A percentile compares a stretch with the other conserved stretches of the same genome.
Evolutionary conservation across 805 yeast genomes (phyloP).

Genomic region (Blastobotrys mokoenaii): DNA sequence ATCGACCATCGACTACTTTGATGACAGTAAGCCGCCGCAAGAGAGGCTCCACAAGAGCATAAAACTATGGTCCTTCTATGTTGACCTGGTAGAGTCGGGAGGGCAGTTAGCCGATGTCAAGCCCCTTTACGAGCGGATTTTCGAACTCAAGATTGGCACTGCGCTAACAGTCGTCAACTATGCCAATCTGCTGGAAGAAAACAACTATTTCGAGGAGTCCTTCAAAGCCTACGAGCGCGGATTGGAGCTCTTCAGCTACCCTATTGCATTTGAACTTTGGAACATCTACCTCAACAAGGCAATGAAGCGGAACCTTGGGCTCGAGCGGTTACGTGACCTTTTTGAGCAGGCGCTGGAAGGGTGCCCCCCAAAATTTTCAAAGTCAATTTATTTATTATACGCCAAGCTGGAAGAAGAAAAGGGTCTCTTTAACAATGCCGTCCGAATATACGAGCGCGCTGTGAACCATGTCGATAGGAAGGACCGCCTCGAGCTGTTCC

Average conservation of each 20-base stretch:
- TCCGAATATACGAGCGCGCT: slow-evolving; percentile 40
- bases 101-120: slow-evolving; percentile 31
- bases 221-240: slow-evolving; percentile 64
- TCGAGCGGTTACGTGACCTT: slow-evolving; percentile 58
- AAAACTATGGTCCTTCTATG: slow-evolving; percentile 63
- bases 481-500: slow-evolving; percentile 35
- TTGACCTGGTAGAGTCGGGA: slow-evolving; percentile 49
- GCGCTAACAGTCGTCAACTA: slow-evolving; percentile 59
- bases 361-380: slow-evolving; percentile 42
- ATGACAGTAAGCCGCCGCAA: slow-evolving; percentile 44
- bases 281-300: slow-evolving; percentile 52
- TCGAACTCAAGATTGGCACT: slow-evolving; percentile 57
- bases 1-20: slow-evolving; percentile 31
- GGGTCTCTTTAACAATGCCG: slow-evolving; percentile 45
- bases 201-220: slow-evolving; percentile 39
- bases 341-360: slow-evolving; percentile 58
- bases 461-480: slow-evolving; percentile 25
- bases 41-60: slow-evolving; percentile 50
- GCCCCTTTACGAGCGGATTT: slow-evolving; percentile 43
- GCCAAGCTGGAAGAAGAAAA: slow-evolving; percentile 51
- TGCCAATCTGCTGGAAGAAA: slow-evolving; percentile 49
- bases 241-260: slow-evolving; percentile 48
- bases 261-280: slow-evolving; percentile 65
- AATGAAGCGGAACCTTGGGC: slow-evolving; percentile 29
- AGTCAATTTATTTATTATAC: slow-evolving; percentile 45